Conservation (phyloP, 2,329 filamentous ascomycete genomes). For the Aspergillus intermedius region DNA sequence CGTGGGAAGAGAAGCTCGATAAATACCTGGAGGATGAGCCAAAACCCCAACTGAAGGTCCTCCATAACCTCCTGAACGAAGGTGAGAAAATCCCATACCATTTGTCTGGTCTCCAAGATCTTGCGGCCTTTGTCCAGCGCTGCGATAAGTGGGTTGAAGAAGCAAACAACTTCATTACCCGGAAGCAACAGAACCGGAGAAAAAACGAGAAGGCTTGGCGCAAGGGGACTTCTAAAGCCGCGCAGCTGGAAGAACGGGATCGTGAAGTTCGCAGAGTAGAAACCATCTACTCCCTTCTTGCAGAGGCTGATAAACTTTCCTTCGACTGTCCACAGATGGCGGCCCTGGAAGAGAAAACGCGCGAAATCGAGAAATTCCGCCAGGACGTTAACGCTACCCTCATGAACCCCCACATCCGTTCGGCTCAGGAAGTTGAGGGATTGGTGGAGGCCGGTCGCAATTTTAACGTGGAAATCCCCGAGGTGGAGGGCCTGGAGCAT, state of each 20-base stretch:
- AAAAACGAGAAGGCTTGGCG: conserved; percentile 90
- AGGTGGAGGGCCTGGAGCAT: conserved; percentile 74
- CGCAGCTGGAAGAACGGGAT: conserved; percentile 76
- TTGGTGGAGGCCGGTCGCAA: conserved; percentile 81
- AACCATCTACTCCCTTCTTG: conserved; percentile 78
- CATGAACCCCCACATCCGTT: conserved; percentile 56
- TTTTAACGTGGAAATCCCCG: conserved; percentile 87
- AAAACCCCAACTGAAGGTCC: conserved; percentile 74
- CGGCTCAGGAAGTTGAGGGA: conserved; percentile 74
- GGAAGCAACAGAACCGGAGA: conserved; percentile 93
- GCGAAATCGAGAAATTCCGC: conserved; percentile 79
- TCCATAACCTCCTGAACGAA: conserved; percentile 79
- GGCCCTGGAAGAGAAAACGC: conserved; percentile 75
- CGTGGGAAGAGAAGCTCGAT: conserved; percentile 86
- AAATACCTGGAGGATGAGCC: conserved; percentile 76
- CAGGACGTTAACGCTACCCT: conserved; percentile 65
- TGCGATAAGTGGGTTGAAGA: conserved; percentile 98
- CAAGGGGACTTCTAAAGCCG: conserved; percentile 61
- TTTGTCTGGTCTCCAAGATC: conserved; percentile 70
- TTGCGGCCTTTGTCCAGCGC: conserved; percentile 85
- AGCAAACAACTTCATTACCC: conserved; percentile 89
- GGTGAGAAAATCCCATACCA: conserved; percentile 94
- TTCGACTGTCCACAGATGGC: conserved; percentile 91
- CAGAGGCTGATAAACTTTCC: conserved; percentile 75
- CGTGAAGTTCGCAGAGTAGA: conserved; percentile 81